Percentiles rank a stretch among this genome's conserved stretches.
These are phyloP conservation scores for Brassica juncea DNA, from an alignment of 345 rosid genomes.

Conservation along the genomic window DNA sequence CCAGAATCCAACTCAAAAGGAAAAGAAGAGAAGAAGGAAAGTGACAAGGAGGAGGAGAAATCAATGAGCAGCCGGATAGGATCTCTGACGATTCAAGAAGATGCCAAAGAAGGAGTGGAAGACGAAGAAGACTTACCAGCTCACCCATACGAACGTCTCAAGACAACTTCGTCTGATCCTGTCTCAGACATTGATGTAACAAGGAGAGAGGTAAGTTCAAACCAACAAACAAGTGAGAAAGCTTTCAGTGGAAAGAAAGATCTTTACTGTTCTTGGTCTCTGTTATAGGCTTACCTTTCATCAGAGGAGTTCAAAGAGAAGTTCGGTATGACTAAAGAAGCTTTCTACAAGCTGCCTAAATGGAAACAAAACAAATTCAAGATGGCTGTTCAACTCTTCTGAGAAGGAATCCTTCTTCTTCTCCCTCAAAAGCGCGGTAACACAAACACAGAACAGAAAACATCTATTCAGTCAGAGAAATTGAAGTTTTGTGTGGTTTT, in stretches of 20 bases:
- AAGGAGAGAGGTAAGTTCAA: conserved; percentile 77
- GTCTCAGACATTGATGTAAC: conserved; percentile 82
- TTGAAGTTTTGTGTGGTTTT: conserved; percentile 8
- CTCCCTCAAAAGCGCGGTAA: conserved; percentile 29
- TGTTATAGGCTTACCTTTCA: conserved; percentile 82
- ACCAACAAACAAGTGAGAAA: background rate
- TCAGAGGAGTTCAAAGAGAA: conserved; percentile 83
- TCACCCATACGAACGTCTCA: conserved; percentile 82
- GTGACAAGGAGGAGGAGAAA: conserved; percentile 44
- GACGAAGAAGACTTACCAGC: conserved; percentile 88
- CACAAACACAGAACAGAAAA: background rate
- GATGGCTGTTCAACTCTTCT: conserved; percentile 92
- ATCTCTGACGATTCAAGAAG: conserved; percentile 88
- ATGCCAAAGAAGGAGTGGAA: conserved; percentile 81
- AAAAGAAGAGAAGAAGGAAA: conserved; percentile 34
- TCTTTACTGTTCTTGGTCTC: conserved; percentile 18
- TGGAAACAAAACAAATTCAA: conserved; percentile 99
- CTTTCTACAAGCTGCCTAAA: conserved; percentile 85
- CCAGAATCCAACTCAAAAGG: conserved; percentile 50
- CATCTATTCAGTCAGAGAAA: background rate
- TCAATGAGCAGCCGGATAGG: conserved; percentile 69
- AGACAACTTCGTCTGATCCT: conserved; percentile 65
- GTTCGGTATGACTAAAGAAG: conserved; percentile 83
- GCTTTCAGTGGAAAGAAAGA: conserved; percentile 1
- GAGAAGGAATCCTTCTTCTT: conserved; percentile 32